Percentiles rank a stretch among this genome's conserved stretches.
Conservation (phyloP, 208 protist genomes). For the Acanthamoeba lugdunensis region DNA sequence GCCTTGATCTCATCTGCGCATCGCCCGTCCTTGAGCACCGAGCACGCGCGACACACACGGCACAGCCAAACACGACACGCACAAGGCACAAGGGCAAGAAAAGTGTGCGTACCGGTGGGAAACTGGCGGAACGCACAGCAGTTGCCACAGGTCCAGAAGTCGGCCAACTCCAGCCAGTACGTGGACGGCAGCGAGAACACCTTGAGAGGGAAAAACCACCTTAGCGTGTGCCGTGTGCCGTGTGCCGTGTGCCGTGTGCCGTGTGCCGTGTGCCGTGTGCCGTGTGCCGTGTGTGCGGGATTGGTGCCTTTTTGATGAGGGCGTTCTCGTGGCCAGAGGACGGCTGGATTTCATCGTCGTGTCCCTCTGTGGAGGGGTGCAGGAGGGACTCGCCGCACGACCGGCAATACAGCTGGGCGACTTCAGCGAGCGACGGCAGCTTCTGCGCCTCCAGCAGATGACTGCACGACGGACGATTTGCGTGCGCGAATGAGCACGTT, state of each 20-base stretch:
- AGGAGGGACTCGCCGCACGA: neutral
- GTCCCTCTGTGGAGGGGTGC: neutral
- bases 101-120: neutral
- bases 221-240: too few relatives aligned
- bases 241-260: too few relatives aligned
- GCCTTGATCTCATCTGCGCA: constrained; percentile 33
- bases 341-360: neutral
- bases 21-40: too few relatives aligned
- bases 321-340: neutral
- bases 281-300: neutral
- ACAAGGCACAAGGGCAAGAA: too few relatives aligned
- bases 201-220: neutral
- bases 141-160: constrained; percentile 50
- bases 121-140: constrained; percentile 32
- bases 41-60: neutral
- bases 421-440: neutral
- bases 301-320: neutral
- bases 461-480: neutral
- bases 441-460: constrained; percentile 3
- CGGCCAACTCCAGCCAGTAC: constrained; percentile 17
- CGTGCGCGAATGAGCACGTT: too few relatives aligned
- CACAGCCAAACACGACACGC: neutral
- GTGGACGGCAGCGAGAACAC: constrained; percentile 34
- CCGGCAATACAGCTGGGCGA: neutral
- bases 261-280: too few relatives aligned